phyloP scores from a whole-genome alignment of 2,329 filamentous ascomycete species.

The Aspergillus piperis region DNA sequence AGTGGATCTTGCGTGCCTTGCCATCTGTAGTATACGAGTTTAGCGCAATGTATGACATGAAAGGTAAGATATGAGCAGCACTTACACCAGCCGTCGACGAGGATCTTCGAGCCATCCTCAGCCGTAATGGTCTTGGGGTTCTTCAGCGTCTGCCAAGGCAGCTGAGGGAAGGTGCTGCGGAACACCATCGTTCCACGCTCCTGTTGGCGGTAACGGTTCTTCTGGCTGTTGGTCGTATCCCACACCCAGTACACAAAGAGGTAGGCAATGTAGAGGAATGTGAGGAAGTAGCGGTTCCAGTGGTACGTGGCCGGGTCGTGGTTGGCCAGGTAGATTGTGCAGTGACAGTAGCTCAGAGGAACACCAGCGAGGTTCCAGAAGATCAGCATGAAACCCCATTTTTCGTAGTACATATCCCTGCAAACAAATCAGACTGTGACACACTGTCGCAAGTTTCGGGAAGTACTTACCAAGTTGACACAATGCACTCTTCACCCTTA shows the following conservation, averaged over 20 bases:
- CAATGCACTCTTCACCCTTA: slow-evolving; percentile 89
- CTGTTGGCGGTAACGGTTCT: slow-evolving; percentile 84
- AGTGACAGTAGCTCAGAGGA: slow-evolving; percentile 89
- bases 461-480: slow-evolving; percentile 71
- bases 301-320: slow-evolving; percentile 75
- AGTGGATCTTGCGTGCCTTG: slow-evolving; percentile 76
- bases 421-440: slow-evolving; percentile 15
- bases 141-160: slow-evolving; percentile 82
- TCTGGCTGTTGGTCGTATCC: slow-evolving; percentile 90
- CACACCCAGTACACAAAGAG: slow-evolving; percentile 86
- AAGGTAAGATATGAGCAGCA: slow-evolving; percentile 19
- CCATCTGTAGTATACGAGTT: slow-evolving; percentile 52
- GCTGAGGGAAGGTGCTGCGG: slow-evolving; percentile 82
- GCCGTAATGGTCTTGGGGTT: slow-evolving; percentile 79
- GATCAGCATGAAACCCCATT: slow-evolving; percentile 96
- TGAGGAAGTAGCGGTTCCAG: slow-evolving; percentile 71
- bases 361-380: slow-evolving; percentile 97
- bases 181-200: slow-evolving; percentile 69
- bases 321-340: slow-evolving; percentile 84
- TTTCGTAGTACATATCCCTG: slow-evolving; percentile 94
- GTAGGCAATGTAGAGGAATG: slow-evolving; percentile 68
- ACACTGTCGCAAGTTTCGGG: too few relatives aligned
- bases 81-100: slow-evolving; percentile 82
- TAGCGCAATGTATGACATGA: neutral
- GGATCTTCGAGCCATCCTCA: slow-evolving; percentile 70